Conservation (phyloP, 2,329 filamentous ascomycete species). For the Trichoderma polysporum region DNA sequence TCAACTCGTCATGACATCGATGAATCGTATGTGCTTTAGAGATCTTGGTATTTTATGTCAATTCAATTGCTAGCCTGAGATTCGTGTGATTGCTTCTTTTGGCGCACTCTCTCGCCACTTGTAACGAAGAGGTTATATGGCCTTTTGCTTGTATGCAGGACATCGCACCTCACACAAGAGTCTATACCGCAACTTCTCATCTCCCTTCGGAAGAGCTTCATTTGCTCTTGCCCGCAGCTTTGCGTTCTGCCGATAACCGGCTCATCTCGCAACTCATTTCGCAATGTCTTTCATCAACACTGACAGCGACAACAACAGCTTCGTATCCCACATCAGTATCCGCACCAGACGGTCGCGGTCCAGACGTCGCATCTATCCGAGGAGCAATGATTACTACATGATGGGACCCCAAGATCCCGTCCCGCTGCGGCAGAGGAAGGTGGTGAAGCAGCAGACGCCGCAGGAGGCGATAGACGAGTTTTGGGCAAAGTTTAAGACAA, state of each 20-base stretch:
- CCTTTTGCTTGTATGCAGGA: not conserved
- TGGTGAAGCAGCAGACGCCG: slow-evolving; percentile 54
- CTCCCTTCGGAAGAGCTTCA: not conserved
- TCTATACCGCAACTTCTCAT: not conserved
- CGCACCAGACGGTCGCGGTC: not conserved
- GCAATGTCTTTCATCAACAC: slow-evolving; percentile 10
- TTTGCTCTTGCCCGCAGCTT: not conserved
- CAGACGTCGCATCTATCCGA: not conserved
- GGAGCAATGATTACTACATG: not conserved
- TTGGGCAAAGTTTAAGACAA: slow-evolving; percentile 70
- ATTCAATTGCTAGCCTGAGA: not conserved
- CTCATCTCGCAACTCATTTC: not conserved
- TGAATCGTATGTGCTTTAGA: not conserved
- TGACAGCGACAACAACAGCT: slow-evolving; percentile 14
- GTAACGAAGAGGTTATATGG: not conserved
- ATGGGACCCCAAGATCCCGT: not conserved
- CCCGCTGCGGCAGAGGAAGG: not conserved
- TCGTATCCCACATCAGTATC: not conserved
- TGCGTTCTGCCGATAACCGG: not conserved
- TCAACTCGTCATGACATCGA: not conserved
- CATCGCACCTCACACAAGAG: not conserved
- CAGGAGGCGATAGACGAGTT: slow-evolving; percentile 71
- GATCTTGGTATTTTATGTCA: not conserved
- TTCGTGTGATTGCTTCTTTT: not conserved
- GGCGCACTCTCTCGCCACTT: not conserved